phyloP scores from a whole-genome alignment of 1,284 basidiomycete genomes.

The Inonotus hispidus region DNA sequence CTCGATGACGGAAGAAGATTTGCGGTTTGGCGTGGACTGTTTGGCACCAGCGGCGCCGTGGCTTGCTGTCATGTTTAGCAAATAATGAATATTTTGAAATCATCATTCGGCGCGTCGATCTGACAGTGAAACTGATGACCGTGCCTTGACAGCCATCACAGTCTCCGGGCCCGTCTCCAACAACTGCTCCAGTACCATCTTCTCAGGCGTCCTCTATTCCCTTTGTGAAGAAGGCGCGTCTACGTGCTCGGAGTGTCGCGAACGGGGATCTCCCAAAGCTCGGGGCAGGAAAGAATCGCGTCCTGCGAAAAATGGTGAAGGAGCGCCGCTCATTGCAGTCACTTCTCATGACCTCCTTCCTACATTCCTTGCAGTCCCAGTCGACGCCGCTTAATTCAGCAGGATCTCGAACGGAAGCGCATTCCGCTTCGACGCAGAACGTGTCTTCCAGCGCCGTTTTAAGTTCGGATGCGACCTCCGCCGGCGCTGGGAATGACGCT shows the following conservation, averaged over 20 bases:
- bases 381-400: not conserved
- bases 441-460: not conserved
- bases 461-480: not conserved
- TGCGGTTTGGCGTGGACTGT: not conserved
- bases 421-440: not conserved
- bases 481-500: not conserved
- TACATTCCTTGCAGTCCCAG: constrained; percentile 6
- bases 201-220: not conserved
- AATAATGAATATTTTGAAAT: not conserved
- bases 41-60: not conserved
- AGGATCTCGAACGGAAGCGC: not conserved
- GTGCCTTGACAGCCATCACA: not conserved
- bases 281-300: not conserved
- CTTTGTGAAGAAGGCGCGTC: not conserved
- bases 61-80: not conserved
- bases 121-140: constrained; percentile 1
- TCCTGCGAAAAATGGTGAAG: constrained; percentile 11
- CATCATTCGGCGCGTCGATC: constrained; percentile 1
- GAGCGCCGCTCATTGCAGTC: constrained; percentile 15
- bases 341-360: constrained; percentile 14
- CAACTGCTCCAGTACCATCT: not conserved
- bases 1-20: not conserved
- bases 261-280: not conserved
- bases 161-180: constrained; percentile 4
- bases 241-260: not conserved